phyloP scores from a whole-genome alignment of 2,329 filamentous ascomycete species.

The Epichloe amarillans region DNA sequence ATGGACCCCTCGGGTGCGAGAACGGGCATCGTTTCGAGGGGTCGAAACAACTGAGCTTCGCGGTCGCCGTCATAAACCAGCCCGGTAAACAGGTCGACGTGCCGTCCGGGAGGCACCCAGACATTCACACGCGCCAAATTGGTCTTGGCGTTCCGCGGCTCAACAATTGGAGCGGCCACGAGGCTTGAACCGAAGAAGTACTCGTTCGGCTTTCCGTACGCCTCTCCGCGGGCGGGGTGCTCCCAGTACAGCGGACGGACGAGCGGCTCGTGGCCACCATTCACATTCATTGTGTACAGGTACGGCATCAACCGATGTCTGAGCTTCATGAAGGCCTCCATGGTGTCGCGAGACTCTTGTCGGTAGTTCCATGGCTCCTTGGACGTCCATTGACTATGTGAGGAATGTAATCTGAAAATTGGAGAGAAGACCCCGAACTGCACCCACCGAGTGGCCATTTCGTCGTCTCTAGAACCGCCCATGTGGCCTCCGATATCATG shows the following conservation, averaged over 20 bases:
- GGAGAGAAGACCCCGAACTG: conserved; percentile 49
- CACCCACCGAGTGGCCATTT: conserved; percentile 47
- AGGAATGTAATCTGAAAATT: conserved; percentile 46
- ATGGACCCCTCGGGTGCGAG: conserved; percentile 4
- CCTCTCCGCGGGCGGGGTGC: conserved; percentile 34
- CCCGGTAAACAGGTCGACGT: conserved; percentile 45
- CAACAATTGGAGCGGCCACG: conserved; percentile 41
- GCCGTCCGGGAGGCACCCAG: conserved; percentile 42
- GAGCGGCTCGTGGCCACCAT: conserved; percentile 33
- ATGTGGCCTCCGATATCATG: conserved; percentile 56
- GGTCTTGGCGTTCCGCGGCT: conserved; percentile 31
- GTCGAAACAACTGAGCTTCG: conserved; percentile 35
- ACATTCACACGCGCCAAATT: conserved; percentile 32
- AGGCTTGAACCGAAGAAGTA: conserved; percentile 45
- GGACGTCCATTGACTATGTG: conserved; percentile 40
- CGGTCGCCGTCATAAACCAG: conserved; percentile 43
- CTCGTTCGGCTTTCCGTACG: conserved; percentile 42
- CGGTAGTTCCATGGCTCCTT: conserved; percentile 46
- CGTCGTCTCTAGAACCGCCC: conserved; percentile 40
- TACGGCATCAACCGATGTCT: conserved; percentile 47
- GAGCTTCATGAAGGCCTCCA: conserved; percentile 36
- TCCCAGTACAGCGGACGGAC: conserved; percentile 51
- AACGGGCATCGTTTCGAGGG: conserved; percentile 35
- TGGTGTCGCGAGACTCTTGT: conserved; percentile 28
- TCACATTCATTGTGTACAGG: conserved; percentile 42